A percentile compares a stretch with the other conserved stretches of the same genome.
Evolutionary conservation across 164 flowering plant genomes (phyloP).

Genomic region (Aristolochia contorta): DNA sequence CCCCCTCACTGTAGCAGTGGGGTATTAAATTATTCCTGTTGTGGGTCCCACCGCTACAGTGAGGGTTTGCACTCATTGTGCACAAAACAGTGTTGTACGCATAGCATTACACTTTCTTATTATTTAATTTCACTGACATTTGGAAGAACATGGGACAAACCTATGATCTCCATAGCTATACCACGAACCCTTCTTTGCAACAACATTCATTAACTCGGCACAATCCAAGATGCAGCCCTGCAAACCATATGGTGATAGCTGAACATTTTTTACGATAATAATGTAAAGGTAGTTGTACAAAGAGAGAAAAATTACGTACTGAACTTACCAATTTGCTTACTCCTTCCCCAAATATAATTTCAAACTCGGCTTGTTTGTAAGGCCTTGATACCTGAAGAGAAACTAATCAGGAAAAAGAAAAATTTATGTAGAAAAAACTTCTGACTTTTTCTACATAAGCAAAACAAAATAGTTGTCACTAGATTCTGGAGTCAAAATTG

Average conservation of each 20-base stretch:
- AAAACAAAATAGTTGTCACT: too few relatives aligned
- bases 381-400: constrained; percentile 83
- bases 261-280: background rate
- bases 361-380: constrained; percentile 96
- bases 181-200: constrained; percentile 88
- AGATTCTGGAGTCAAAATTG: too few relatives aligned
- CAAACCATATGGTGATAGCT: background rate
- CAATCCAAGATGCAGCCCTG: constrained; percentile 96
- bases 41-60: too few relatives aligned
- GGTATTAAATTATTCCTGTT: too few relatives aligned
- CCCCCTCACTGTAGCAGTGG: too few relatives aligned
- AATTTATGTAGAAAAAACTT: background rate
- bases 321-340: constrained; percentile 78
- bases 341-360: constrained; percentile 95
- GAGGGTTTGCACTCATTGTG: too few relatives aligned
- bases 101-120: too few relatives aligned
- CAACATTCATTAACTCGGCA: constrained; percentile 80
- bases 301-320: too few relatives aligned
- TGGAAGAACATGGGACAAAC: constrained; percentile 21
- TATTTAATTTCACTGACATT: background rate
- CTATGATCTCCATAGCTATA: constrained; percentile 95
- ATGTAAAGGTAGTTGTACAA: too few relatives aligned
- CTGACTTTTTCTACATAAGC: too few relatives aligned
- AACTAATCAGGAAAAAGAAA: constrained; percentile 4
- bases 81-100: too few relatives aligned